phyloP scores from a whole-genome alignment of 345 rosid species.

The Populus simonii region DNA sequence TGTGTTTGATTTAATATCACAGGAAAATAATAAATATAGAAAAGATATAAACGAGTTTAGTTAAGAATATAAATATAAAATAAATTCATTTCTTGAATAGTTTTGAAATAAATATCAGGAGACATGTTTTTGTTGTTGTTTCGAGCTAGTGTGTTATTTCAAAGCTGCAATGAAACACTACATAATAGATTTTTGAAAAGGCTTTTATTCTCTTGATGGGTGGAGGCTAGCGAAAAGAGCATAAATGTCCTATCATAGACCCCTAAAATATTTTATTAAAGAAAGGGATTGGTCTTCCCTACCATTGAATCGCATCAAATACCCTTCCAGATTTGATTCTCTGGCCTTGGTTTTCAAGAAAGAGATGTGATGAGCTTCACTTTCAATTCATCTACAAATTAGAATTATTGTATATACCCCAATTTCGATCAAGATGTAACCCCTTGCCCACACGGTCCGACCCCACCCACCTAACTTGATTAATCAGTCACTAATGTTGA shows the following conservation, averaged over 20 bases:
- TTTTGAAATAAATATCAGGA: no score
- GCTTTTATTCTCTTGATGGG: background rate
- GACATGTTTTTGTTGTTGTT: no score
- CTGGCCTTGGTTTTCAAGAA: background rate
- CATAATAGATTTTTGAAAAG: background rate
- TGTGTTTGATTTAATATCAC: no score
- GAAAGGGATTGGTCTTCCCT: background rate
- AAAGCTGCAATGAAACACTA: no score
- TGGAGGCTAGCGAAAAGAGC: background rate
- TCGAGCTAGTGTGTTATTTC: no score
- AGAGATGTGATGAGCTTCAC: background rate
- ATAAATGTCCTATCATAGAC: background rate
- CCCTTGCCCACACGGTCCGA: background rate
- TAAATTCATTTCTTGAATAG: no score
- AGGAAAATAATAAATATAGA: no score
- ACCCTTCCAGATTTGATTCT: background rate
- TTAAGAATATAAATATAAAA: no score
- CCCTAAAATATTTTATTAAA: background rate
- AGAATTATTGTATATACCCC: background rate
- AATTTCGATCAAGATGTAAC: background rate
- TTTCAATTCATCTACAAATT: background rate
- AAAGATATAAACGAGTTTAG: no score
- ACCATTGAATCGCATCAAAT: background rate
- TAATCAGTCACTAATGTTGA: background rate
- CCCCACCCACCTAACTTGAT: conserved; percentile 2